Evolutionary conservation across 2,329 filamentous ascomycete species (phyloP).

Genomic region (Ophiostoma australiae): DNA sequence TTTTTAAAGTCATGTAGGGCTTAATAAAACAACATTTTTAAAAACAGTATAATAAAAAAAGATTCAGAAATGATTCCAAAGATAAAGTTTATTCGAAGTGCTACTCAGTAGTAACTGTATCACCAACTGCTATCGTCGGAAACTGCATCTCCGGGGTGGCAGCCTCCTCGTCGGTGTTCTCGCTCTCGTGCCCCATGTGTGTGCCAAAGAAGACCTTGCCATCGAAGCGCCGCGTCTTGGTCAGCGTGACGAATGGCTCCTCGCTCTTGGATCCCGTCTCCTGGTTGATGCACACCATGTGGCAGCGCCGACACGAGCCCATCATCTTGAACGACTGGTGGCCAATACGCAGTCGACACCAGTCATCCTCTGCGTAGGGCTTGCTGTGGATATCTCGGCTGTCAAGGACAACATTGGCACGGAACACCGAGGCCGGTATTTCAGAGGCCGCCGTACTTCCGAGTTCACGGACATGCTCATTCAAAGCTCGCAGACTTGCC

Average conservation of each 20-base stretch:
- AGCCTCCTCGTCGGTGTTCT: background rate
- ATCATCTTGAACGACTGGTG: constrained; percentile 62
- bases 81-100: background rate
- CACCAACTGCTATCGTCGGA: constrained; percentile 49
- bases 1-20: too few relatives aligned
- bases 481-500: constrained; percentile 73
- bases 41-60: background rate
- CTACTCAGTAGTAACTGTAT: constrained; percentile 30
- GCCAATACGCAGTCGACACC: constrained; percentile 65
- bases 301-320: constrained; percentile 80
- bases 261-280: constrained; percentile 68
- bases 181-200: constrained; percentile 56
- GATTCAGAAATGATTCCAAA: background rate
- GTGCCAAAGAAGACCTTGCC: constrained; percentile 87
- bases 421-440: constrained; percentile 62
- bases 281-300: constrained; percentile 96
- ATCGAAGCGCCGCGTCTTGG: constrained; percentile 76
- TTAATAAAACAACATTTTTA: too few relatives aligned
- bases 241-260: constrained; percentile 83
- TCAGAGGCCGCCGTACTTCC: constrained; percentile 44
- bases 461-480: constrained; percentile 58
- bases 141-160: constrained; percentile 34
- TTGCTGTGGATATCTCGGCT: constrained; percentile 23
- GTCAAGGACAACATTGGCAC: constrained; percentile 81
- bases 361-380: constrained; percentile 75